Conservation (phyloP, 1,284 basidiomycete species). For the Ceratobasidium sp. region DNA sequence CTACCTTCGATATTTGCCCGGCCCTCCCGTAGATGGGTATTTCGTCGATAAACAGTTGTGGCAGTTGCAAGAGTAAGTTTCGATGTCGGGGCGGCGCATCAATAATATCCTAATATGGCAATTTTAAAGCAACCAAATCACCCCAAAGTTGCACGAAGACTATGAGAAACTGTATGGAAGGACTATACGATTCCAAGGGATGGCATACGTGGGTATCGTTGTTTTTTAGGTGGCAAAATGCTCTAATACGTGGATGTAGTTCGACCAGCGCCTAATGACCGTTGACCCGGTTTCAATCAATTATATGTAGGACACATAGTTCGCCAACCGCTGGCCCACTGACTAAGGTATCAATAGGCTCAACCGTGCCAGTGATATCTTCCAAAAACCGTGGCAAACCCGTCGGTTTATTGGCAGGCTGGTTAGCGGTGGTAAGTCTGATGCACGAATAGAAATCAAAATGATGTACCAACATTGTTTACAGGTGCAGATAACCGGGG, state of each 20-base stretch:
- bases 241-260: slow-evolving; percentile 15
- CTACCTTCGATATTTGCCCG: slow-evolving; percentile 38
- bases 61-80: slow-evolving; percentile 39
- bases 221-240: neutral
- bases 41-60: slow-evolving; percentile 32
- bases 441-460: neutral
- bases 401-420: slow-evolving; percentile 37
- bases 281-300: slow-evolving; percentile 43
- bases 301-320: slow-evolving; percentile 49
- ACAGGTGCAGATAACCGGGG: slow-evolving; percentile 52
- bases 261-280: slow-evolving; percentile 40
- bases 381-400: slow-evolving; percentile 43
- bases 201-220: slow-evolving; percentile 41
- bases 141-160: slow-evolving; percentile 38
- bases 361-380: slow-evolving; percentile 40
- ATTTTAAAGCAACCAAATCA: slow-evolving; percentile 29
- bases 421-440: slow-evolving; percentile 41
- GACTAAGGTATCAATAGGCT: slow-evolving; percentile 6
- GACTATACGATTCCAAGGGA: slow-evolving; percentile 41
- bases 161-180: slow-evolving; percentile 39
- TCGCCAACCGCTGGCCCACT: neutral
- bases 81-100: neutral
- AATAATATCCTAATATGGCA: slow-evolving; percentile 7
- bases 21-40: slow-evolving; percentile 38
- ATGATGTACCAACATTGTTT: neutral